Evolutionary conservation across 495 filamentous ascomycete species (phyloP), one percentile per base, ranked within the genome.

Genomic region (Tuber brumale): DNA sequence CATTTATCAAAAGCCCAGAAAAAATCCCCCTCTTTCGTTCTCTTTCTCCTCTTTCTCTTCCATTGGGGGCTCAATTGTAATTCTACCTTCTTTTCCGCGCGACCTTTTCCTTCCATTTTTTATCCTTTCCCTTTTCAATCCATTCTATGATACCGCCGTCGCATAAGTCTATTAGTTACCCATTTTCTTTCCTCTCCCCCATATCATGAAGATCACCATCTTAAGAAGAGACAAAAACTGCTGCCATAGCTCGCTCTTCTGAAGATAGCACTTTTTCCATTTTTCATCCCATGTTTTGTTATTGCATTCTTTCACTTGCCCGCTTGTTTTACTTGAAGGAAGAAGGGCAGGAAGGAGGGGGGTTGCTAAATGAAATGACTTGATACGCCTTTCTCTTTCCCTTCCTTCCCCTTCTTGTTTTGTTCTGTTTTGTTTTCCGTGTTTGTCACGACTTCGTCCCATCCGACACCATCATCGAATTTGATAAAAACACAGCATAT

Each of bases 11-110:
- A 76, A 80, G 66, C 74, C 37, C 57, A 79, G 37, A 57, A 73
- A 45, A 73, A 80, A 66, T 81, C 72, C 70, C 70, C 39, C 39
- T 21, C 44, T 78, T 72, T 69, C 3, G 45, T 80, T 79, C 70
- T 70, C 72, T 71, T 74, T 81, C 41, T 46, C 72, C 37, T 48
- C 44, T 74, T 72, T 51, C 41, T 35, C 51, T 35, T 35, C 27
- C 3, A 14, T 35, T 35, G 7, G 35, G 31, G 5, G 23, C 27
- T 31, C 27, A 66, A 18, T 6, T 27, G 27, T 35, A 66, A 66
- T 66, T 66, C 57, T 19, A 66, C 57, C 12, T 18, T 66, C 27
- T 66, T 66, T 66, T 7, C 27, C 14, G 27, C 27, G 4, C 57
- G 27, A 66, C 27, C 57, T 66, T 19, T 35, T 66, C 27, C 27